A percentile compares a stretch with the other conserved stretches of the same genome.
Evolutionary conservation across 2,329 filamentous ascomycete species (phyloP).

Genomic region (Microcera coccophila): DNA sequence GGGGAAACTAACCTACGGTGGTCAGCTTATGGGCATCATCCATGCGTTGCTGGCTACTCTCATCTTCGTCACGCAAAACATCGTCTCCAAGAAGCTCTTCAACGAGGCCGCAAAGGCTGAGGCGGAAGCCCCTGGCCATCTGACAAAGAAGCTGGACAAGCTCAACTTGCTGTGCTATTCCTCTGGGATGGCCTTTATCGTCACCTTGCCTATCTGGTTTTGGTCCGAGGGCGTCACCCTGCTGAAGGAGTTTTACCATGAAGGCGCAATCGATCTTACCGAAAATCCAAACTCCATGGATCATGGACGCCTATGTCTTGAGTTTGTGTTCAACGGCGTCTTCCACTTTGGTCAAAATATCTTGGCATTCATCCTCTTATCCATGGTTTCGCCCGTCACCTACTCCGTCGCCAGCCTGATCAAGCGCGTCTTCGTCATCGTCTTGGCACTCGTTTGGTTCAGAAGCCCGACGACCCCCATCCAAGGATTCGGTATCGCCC

Average conservation of each 20-base stretch:
- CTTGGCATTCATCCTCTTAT: conserved; percentile 85
- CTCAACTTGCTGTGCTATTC: conserved; percentile 95
- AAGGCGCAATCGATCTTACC: conserved; percentile 67
- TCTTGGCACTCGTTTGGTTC: conserved; percentile 95
- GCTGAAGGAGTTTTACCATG: conserved; percentile 71
- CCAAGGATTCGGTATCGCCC: conserved; percentile 77
- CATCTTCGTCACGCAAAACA: conserved; percentile 97
- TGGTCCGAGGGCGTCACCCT: conserved; percentile 81
- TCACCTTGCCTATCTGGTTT: conserved; percentile 89
- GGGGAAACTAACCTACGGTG: conserved; percentile 70
- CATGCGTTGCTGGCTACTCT: conserved; percentile 87
- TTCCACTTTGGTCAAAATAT: conserved; percentile 98
- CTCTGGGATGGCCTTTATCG: conserved; percentile 84
- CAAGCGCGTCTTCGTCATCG: conserved; percentile 95
- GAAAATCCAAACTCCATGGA: conserved; percentile 64
- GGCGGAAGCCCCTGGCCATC: conserved; percentile 60
- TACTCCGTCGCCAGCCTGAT: conserved; percentile 95
- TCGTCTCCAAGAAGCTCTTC: conserved; percentile 96
- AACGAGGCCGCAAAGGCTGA: conserved; percentile 88
- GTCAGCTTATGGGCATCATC: conserved; percentile 83
- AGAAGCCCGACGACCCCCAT: conserved; percentile 78
- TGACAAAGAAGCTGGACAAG: conserved; percentile 84
- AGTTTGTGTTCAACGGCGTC: conserved; percentile 94
- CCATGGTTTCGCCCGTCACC: conserved; percentile 91
- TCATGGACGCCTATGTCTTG: conserved; percentile 69